A percentile compares a stretch with the other conserved stretches of the same genome.
These are phyloP conservation scores for Casaregolazyma suthepensis DNA, from an alignment of 1,139 yeast genomes.

Conservation along the genomic window DNA sequence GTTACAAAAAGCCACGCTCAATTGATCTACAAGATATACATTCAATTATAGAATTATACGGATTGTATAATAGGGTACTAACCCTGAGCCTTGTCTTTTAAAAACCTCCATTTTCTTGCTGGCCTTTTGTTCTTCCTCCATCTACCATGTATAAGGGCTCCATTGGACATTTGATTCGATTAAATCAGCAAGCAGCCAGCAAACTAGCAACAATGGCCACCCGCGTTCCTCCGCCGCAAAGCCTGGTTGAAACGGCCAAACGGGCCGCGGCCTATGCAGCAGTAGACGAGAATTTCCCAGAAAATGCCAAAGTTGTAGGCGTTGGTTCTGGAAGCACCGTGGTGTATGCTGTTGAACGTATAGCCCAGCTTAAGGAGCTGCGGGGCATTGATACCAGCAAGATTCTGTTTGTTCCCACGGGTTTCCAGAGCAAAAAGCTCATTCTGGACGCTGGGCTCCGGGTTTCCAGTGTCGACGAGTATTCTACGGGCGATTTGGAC, in stretches of 20 bases:
- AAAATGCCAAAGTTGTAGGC: conserved; percentile 70
- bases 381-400: conserved; percentile 21
- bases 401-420: conserved; percentile 81
- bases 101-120: background rate
- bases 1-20: background rate
- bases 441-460: conserved; percentile 75
- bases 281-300: conserved; percentile 80
- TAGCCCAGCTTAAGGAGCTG: conserved; percentile 63
- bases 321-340: conserved; percentile 98
- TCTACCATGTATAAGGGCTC: background rate
- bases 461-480: conserved; percentile 79
- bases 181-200: background rate
- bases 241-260: conserved; percentile 56
- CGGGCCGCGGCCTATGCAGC: conserved; percentile 87
- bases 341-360: conserved; percentile 88
- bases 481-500: conserved; percentile 57
- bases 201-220: conserved; percentile 8
- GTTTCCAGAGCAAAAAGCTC: conserved; percentile 87
- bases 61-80: background rate
- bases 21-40: background rate
- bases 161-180: background rate
- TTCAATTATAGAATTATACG: background rate
- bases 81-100: background rate
- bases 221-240: conserved; percentile 9
- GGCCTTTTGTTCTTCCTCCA: background rate